Evolutionary conservation across 768 basidiomycete species (phyloP), one percentile per base, ranked within the genome.

Genomic region (Leucosporidium scottii): DNA sequence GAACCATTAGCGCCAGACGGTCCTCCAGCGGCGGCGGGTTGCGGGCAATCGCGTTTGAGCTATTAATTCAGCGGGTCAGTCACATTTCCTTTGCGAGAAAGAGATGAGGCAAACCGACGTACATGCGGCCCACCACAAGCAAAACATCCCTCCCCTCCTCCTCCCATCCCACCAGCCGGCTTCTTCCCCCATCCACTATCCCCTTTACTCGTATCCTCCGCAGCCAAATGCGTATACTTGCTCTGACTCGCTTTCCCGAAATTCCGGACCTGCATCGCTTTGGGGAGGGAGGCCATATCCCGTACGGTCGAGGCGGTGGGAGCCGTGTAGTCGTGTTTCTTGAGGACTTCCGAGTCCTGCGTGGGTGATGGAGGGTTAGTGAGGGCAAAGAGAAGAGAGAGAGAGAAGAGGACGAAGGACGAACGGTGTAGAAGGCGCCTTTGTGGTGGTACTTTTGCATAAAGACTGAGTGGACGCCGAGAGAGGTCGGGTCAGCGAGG

Each of bases 371-470:
- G 5, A 2, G 10, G 0, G 27, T 44, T 23, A 60, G n/a, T 23
- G 6, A 7, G 12, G 1, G 23, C 30, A 12, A 64, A n/a, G 13
- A 10, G 28, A 27, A 47, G 27, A 34, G 31, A 55, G 17, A 64
- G 13, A 39, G 13, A 36, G 28, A n/a, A 55, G 53, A 34, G 34
- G 51, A 53, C 21, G 20, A 3, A 4, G 51, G 17, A 76, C 83
- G 39, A 67, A 90, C 93, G 84, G 93, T 91, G 78, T 96, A 92
- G 82, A 98, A 99, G 67, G 94, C 96, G 74, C 96, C 96, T 79
- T 94, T 97, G 81, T 99, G 96, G 86, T 92, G 98, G 78, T 96
- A 99, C 79, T 96, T 98, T 78, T 98, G 93, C 70, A 98, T 78
- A 80, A 98, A 98, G 76, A 86, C 90, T 77, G 92, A 89, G 84